Percentiles rank a stretch among this genome's conserved stretches.
These are phyloP conservation scores for Macrotyloma uniflorum DNA, from an alignment of 306 rosid genomes.

Conservation along the genomic window DNA sequence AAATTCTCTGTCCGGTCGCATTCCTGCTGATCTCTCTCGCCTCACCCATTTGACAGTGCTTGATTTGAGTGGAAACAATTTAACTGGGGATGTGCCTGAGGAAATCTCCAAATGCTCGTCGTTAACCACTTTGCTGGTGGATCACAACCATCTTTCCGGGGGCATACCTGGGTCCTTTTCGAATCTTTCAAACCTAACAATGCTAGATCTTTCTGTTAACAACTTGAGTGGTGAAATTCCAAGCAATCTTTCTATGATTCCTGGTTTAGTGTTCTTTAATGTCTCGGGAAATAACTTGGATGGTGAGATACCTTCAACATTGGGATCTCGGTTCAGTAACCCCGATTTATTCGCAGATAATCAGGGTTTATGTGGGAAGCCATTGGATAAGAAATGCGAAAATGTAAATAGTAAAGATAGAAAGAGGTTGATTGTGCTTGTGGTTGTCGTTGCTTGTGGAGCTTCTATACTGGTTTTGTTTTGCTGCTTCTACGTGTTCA, in stretches of 20 bases:
- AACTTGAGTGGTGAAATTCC: constrained; percentile 81
- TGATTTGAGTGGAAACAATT: constrained; percentile 72
- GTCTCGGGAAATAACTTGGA: constrained; percentile 72
- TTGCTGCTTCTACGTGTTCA: constrained; percentile 88
- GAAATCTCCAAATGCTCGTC: constrained; percentile 73
- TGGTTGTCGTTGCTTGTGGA: constrained; percentile 58
- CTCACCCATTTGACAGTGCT: constrained; percentile 61
- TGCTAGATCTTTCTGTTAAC: constrained; percentile 77
- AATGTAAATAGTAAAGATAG: constrained; percentile 32
- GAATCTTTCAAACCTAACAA: constrained; percentile 56
- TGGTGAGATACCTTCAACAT: constrained; percentile 69
- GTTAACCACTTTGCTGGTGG: constrained; percentile 52
- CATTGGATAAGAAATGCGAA: constrained; percentile 58
- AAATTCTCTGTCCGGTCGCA: constrained; percentile 59
- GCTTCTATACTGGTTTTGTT: constrained; percentile 59
- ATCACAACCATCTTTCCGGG: constrained; percentile 73
- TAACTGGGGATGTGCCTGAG: constrained; percentile 74
- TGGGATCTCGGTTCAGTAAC: constrained; percentile 73
- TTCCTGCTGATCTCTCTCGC: constrained; percentile 74
- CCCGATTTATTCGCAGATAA: constrained; percentile 65
- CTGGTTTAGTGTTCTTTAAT: constrained; percentile 64
- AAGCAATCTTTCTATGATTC: constrained; percentile 50
- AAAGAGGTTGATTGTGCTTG: constrained; percentile 66
- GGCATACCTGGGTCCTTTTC: constrained; percentile 67
- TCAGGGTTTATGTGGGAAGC: constrained; percentile 69